Evolutionary conservation across 2,329 filamentous ascomycete genomes (phyloP), one percentile per base, ranked within the genome.

Genomic region (Colletotrichum euphorbiae): DNA sequence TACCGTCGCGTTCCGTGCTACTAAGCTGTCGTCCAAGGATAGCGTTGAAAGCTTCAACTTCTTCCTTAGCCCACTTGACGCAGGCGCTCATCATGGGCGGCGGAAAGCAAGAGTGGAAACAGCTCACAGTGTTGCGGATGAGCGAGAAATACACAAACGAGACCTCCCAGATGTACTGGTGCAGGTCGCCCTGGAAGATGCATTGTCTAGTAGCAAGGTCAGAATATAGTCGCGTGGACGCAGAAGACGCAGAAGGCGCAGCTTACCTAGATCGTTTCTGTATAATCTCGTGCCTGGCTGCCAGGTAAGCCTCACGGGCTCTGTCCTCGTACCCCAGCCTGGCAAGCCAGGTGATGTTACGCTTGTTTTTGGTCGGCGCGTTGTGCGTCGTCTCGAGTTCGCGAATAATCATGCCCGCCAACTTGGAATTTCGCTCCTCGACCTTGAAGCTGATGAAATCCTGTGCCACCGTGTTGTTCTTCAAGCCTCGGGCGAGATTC

Each of bases 11-110:
- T 69, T 97, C 91, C 2, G 96, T 92, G 76, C 92, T 94, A 80
- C 93, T 97, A 69, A 99, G 83, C 80, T 98, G 96, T 67, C 95
- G 85, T 40, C 87, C 89, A 42, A 99, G 83, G 57, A 96, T 89
- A 51, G 85, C 85, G 74, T 98, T 98, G 83, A 98, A 98, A 2
- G 90, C 90, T 73, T 98, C 94, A 1, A 98, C 89, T 76, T 97
- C 90, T 73, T 96, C 91, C 79, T 98, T 98, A n/a, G 94, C 94
- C 96, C 96, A 99, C 76, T 95, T 97, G 74, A 99, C 95, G 74
- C 94, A 97, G 0, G 94, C 94, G 74, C 93, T 97, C 87, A 96
- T 97, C 83, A 96, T 93, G 13, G 90, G 85, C 28, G 93, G 87
- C 11, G 94, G 91, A 77, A 98, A 98, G 77, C 93, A 97, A 60